Conservation (phyloP, 495 filamentous ascomycete genomes). For the Gamarada debralockiae region DNA sequence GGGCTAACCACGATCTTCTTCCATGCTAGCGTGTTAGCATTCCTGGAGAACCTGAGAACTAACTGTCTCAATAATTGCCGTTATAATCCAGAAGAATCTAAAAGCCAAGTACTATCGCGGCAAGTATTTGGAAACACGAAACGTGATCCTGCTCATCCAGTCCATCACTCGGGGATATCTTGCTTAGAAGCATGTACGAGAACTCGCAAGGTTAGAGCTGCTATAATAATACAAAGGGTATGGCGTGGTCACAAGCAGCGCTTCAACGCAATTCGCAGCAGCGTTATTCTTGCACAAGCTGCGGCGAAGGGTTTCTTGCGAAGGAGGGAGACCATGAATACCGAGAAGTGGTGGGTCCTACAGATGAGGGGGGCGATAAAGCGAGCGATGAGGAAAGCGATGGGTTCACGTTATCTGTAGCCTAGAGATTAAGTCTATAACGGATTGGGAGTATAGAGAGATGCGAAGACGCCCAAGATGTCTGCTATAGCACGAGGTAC, state of each 20-base stretch:
- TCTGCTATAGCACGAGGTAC: too few species aligned
- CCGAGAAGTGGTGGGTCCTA: conserved; percentile 78
- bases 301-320: conserved; percentile 86
- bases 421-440: too few species aligned
- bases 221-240: conserved; percentile 88
- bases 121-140: conserved; percentile 82
- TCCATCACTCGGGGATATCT: conserved; percentile 66
- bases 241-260: conserved; percentile 90
- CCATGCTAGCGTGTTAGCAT: conserved; percentile 96
- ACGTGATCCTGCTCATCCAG: conserved; percentile 77
- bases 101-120: conserved; percentile 91
- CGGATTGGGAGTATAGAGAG: too few species aligned
- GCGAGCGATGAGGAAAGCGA: too few species aligned
- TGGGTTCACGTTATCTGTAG: too few species aligned
- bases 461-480: too few species aligned
- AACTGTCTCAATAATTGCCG: conserved; percentile 86
- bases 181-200: conserved; percentile 72
- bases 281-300: conserved; percentile 83
- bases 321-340: conserved; percentile 75
- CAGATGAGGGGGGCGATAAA: too few species aligned
- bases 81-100: conserved; percentile 99
- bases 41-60: conserved; percentile 93
- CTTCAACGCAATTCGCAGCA: conserved; percentile 71
- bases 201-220: conserved; percentile 81
- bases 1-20: conserved; percentile 99